Conservation (phyloP, 805 yeast genomes). For the Starmerella vaccinii region DNA sequence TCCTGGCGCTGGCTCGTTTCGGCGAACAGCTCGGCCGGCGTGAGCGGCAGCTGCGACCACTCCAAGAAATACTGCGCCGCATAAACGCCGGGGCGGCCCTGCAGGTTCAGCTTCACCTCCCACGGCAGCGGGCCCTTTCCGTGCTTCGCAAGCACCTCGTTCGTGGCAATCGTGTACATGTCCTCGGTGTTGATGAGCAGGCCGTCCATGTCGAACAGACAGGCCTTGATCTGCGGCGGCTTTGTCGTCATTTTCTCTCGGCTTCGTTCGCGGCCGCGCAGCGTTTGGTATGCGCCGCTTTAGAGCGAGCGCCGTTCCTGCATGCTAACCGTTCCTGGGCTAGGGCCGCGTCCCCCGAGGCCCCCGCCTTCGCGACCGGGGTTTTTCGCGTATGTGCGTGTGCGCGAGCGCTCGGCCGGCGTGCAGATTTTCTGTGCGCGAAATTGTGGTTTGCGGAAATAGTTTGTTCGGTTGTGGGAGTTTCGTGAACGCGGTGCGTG, state of each 20-base stretch:
- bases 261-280: neutral
- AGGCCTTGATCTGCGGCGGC: constrained; percentile 39
- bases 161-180: constrained; percentile 69
- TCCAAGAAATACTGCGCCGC: constrained; percentile 58
- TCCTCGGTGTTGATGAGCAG: constrained; percentile 85
- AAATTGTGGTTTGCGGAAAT: too few species aligned
- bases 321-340: neutral
- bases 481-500: too few species aligned
- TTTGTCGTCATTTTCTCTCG: neutral
- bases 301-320: neutral
- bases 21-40: constrained; percentile 53
- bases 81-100: constrained; percentile 81
- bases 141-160: constrained; percentile 52
- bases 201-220: constrained; percentile 89
- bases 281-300: neutral
- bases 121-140: constrained; percentile 74
- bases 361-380: too few species aligned
- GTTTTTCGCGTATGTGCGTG: neutral
- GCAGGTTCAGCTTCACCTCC: constrained; percentile 79
- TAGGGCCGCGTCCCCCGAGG: too few species aligned
- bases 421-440: too few species aligned
- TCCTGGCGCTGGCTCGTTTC: constrained; percentile 46
- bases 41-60: constrained; percentile 54
- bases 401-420: too few species aligned
- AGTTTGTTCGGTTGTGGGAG: too few species aligned